Evolutionary conservation across 805 yeast species (phyloP).

Genomic region (Metschnikowia aberdeeniae): DNA sequence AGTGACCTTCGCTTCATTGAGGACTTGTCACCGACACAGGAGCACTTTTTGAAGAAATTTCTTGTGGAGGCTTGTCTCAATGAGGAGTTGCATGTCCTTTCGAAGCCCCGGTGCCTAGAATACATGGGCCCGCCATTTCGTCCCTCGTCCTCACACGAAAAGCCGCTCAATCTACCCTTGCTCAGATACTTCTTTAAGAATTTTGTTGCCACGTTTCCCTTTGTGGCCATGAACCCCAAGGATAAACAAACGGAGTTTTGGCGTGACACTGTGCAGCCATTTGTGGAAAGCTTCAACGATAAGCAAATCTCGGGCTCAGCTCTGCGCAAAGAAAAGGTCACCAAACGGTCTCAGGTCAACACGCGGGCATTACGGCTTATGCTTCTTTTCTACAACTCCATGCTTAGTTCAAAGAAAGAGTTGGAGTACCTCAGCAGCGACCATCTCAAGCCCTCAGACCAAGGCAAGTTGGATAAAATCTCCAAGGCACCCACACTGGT

Average conservation of each 20-base stretch:
- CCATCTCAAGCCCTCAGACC: constrained; percentile 35
- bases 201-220: constrained; percentile 71
- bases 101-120: constrained; percentile 59
- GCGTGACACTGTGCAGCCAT: constrained; percentile 74
- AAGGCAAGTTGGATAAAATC: constrained; percentile 35
- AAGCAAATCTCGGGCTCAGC: constrained; percentile 68
- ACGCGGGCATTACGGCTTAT: constrained; percentile 59
- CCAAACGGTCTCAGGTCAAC: constrained; percentile 57
- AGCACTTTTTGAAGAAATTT: constrained; percentile 85
- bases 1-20: constrained; percentile 7
- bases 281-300: constrained; percentile 71
- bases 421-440: constrained; percentile 36
- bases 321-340: constrained; percentile 70
- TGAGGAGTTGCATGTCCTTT: constrained; percentile 56
- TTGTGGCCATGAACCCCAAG: constrained; percentile 48
- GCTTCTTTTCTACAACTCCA: constrained; percentile 69
- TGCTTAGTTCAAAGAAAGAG: constrained; percentile 61
- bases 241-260: constrained; percentile 58
- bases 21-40: constrained; percentile 57
- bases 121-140: constrained; percentile 77
- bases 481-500: constrained; percentile 14
- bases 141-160: constrained; percentile 5
- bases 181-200: constrained; percentile 60
- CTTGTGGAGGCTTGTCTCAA: constrained; percentile 59
- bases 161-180: constrained; percentile 53